Conservation (phyloP, 306 rosid species). For the Hippophae gyantsensis region DNA sequence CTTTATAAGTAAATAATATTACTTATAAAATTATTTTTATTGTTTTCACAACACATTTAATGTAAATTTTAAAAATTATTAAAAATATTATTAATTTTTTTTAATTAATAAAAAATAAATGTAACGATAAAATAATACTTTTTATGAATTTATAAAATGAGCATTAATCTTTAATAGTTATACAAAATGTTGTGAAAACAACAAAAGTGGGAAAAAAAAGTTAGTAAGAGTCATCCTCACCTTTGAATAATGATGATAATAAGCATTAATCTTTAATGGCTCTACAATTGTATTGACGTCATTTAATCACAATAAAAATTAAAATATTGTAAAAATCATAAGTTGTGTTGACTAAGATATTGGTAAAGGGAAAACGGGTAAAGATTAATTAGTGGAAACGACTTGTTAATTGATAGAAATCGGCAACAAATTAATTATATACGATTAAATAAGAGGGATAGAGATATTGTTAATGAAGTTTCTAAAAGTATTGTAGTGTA, state of each 20-base stretch:
- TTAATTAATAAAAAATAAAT: too few relatives aligned
- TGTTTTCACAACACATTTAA: too few relatives aligned
- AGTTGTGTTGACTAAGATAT: constrained; percentile 18
- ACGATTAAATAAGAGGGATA: constrained; percentile 17
- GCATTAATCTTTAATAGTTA: too few relatives aligned
- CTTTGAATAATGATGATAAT: not conserved
- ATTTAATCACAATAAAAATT: constrained; percentile 25
- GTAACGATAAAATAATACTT: too few relatives aligned
- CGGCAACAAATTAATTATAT: constrained; percentile 9
- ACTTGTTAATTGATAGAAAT: constrained; percentile 5
- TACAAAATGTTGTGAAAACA: too few relatives aligned
- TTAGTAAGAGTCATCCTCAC: not conserved
- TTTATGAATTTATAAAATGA: too few relatives aligned
- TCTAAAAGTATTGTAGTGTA: constrained; percentile 19
- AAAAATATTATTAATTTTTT: too few relatives aligned
- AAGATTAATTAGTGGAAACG: constrained; percentile 22
- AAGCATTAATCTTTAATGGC: constrained; percentile 1
- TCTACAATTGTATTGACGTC: constrained; percentile 26
- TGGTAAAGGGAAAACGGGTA: too few relatives aligned
- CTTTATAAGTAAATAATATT: too few relatives aligned
- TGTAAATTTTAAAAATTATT: too few relatives aligned
- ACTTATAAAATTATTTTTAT: too few relatives aligned
- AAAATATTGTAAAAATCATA: constrained; percentile 8
- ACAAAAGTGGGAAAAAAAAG: too few relatives aligned
- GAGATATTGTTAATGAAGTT: constrained; percentile 20